These are phyloP conservation scores for Coemansia sp. DNA, from an alignment of 192 early-diverging fungal genomes.

Conservation along the genomic window DNA sequence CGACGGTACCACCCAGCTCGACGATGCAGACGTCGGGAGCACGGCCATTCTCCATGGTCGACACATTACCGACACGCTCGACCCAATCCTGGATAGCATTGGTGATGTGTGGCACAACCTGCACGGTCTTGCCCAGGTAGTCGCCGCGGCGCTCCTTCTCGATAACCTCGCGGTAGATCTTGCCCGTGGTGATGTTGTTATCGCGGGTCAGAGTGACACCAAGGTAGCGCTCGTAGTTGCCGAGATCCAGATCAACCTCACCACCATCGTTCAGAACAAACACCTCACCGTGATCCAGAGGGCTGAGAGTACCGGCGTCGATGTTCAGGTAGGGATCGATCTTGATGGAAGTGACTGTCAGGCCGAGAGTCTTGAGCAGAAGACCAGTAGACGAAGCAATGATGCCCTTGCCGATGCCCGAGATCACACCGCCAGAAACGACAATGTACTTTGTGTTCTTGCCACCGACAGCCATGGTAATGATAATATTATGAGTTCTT, in stretches of 20 bases:
- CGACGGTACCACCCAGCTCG: conserved; percentile 97
- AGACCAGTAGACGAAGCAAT: conserved; percentile 98
- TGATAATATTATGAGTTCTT: neutral
- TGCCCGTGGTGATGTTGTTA: conserved; percentile 99
- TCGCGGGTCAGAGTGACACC: conserved; percentile 88
- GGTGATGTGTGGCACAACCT: conserved; percentile 98
- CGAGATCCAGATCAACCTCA: conserved; percentile 97
- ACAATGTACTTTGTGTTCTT: conserved; percentile 89
- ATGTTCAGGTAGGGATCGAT: conserved; percentile 99
- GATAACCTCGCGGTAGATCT: conserved; percentile 96
- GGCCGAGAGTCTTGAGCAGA: conserved; percentile 86
- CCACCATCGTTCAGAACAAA: conserved; percentile 98
- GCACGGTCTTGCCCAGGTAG: conserved; percentile 98
- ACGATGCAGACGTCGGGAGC: conserved; percentile 95
- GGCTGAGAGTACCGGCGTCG: conserved; percentile 95
- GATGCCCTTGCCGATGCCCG: conserved; percentile 98
- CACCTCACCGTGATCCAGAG: conserved; percentile 98
- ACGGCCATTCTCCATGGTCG: conserved; percentile 69
- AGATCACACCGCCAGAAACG: conserved; percentile 98
- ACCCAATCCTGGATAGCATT: conserved; percentile 98
- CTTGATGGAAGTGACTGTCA: conserved; percentile 96
- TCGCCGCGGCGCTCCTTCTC: conserved; percentile 92
- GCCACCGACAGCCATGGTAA: conserved; percentile 17
- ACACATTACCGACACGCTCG: conserved; percentile 87
- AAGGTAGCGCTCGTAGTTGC: conserved; percentile 99